Evolutionary conservation across 441 rosid genomes (phyloP).

Genomic region (Populus tomentosa): DNA sequence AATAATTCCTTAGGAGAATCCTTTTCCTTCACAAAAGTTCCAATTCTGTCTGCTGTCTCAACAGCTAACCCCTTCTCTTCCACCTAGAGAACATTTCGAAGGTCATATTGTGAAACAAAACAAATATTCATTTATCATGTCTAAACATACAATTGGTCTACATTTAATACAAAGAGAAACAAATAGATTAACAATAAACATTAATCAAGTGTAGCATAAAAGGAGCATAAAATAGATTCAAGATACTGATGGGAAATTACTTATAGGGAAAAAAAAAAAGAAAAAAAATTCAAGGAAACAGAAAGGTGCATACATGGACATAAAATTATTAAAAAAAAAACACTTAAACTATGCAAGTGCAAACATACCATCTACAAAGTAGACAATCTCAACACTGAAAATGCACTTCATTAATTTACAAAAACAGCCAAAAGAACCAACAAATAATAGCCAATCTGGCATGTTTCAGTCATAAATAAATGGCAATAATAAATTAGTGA

Average conservation of each 20-base stretch:
- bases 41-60: constrained; percentile 78
- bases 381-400: background rate
- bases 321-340: too few species aligned
- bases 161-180: background rate
- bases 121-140: background rate
- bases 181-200: background rate
- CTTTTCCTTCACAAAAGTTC: constrained; percentile 70
- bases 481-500: background rate
- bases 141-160: background rate
- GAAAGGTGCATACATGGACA: background rate
- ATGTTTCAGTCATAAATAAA: background rate
- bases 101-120: constrained; percentile 3
- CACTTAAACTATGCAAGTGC: background rate
- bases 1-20: constrained; percentile 64
- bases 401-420: background rate
- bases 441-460: background rate
- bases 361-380: background rate
- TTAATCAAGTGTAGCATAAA: background rate
- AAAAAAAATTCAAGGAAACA: background rate
- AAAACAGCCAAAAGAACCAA: background rate
- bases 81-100: constrained; percentile 35
- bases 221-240: background rate
- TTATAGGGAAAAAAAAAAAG: background rate
- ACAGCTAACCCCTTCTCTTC: constrained; percentile 78
- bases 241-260: background rate